These are phyloP conservation scores for Aspergillus baeticus DNA, from an alignment of 495 filamentous ascomycete species.

Conservation along the genomic window DNA sequence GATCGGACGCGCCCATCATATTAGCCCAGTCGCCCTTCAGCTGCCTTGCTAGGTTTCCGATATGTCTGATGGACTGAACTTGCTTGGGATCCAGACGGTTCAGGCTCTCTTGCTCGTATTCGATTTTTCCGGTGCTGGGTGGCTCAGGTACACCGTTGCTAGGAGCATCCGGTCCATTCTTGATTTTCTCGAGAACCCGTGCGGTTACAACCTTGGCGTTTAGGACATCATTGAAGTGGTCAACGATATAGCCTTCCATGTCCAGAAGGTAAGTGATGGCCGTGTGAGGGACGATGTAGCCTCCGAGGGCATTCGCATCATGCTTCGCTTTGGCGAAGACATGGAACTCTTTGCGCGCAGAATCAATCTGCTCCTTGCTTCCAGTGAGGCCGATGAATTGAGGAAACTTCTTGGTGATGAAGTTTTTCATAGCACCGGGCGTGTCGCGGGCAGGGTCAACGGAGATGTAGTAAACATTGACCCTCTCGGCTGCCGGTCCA, in stretches of 20 bases:
- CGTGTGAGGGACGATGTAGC: constrained; percentile 3
- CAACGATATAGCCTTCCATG: background rate
- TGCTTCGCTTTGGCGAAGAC: constrained; percentile 4
- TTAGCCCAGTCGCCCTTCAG: constrained; percentile 6
- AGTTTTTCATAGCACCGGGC: background rate
- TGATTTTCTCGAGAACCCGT: background rate
- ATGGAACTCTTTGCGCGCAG: background rate
- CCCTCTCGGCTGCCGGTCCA: background rate
- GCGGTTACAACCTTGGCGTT: background rate
- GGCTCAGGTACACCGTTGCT: background rate
- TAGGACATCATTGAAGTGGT: constrained; percentile 6
- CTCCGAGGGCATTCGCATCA: background rate
- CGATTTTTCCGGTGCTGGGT: background rate
- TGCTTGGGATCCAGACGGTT: background rate
- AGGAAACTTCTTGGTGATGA: background rate
- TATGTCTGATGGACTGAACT: constrained; percentile 1
- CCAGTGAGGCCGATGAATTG: background rate
- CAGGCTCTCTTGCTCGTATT: constrained; percentile 3
- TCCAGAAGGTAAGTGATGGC: constrained; percentile 4
- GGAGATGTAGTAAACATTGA: constrained; percentile 4
- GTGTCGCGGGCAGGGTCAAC: constrained; percentile 4
- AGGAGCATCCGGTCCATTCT: background rate
- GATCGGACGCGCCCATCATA: constrained; percentile 3
- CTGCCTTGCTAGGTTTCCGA: constrained; percentile 3
- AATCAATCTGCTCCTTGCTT: constrained; percentile 1